Conservation (phyloP, 2,329 filamentous ascomycete species). For the Apiospora arundinis region DNA sequence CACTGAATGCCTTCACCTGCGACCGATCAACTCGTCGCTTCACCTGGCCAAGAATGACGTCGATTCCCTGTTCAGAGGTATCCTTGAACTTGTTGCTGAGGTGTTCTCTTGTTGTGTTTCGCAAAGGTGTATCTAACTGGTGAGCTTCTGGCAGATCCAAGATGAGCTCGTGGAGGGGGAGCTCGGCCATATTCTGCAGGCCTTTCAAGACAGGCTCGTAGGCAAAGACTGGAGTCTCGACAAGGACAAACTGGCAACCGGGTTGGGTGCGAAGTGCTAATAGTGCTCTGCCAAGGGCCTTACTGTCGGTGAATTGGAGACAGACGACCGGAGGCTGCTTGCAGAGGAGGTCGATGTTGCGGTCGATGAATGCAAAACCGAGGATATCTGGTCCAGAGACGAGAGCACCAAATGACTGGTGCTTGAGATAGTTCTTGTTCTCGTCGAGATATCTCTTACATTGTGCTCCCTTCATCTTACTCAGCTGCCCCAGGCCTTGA, state of each 20-base stretch:
- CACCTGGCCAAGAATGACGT: neutral
- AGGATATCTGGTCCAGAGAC: conserved; percentile 55
- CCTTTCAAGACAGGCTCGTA: conserved; percentile 70
- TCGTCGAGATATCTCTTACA: conserved; percentile 53
- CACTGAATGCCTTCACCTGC: conserved; percentile 62
- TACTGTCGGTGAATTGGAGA: conserved; percentile 49
- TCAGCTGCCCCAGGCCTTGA: conserved; percentile 52
- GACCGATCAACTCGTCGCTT: conserved; percentile 42
- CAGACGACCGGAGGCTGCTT: conserved; percentile 47
- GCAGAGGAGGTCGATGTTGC: conserved; percentile 55
- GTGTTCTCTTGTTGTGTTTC: neutral
- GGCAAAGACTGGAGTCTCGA: conserved; percentile 71
- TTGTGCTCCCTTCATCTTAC: conserved; percentile 32
- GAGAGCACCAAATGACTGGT: conserved; percentile 67
- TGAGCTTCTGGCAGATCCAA: conserved; percentile 40
- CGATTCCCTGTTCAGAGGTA: neutral
- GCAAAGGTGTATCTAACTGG: neutral
- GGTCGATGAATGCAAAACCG: conserved; percentile 64
- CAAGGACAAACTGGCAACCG: conserved; percentile 56
- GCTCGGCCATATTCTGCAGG: conserved; percentile 59
- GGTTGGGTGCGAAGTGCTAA: conserved; percentile 44
- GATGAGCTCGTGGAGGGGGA: conserved; percentile 63
- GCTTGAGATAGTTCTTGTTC: conserved; percentile 59
- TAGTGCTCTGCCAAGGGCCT: conserved; percentile 54
- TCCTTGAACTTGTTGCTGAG: neutral